Percentiles rank a stretch among this genome's conserved stretches.
phyloP scores from a whole-genome alignment of 2,329 filamentous ascomycete genomes.

The Beauveria bassiana region DNA sequence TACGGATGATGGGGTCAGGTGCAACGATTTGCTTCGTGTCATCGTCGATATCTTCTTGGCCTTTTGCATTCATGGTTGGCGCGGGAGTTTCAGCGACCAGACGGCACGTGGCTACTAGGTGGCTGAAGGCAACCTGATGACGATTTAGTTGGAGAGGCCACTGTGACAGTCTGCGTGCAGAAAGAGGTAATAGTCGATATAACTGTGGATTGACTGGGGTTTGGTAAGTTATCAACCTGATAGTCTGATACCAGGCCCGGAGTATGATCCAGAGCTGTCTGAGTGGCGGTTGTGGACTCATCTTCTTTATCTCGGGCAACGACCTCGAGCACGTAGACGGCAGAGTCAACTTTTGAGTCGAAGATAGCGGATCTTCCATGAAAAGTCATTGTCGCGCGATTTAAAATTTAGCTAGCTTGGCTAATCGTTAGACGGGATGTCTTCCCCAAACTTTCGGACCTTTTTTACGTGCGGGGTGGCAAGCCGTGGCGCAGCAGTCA shows the following conservation, averaged over 20 bases:
- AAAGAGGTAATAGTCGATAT: slow-evolving; percentile 1
- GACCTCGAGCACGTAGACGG: slow-evolving; percentile 37
- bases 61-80: slow-evolving; percentile 58
- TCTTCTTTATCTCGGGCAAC: slow-evolving; percentile 56
- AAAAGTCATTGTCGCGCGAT: slow-evolving; percentile 28
- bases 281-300: slow-evolving; percentile 37
- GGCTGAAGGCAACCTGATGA: not conserved
- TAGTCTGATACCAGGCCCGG: slow-evolving; percentile 9
- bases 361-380: slow-evolving; percentile 28
- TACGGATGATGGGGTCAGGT: slow-evolving; percentile 57
- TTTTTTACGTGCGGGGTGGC: slow-evolving; percentile 19
- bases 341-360: slow-evolving; percentile 27
- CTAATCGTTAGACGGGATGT: not conserved
- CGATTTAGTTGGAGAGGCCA: not conserved
- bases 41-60: slow-evolving; percentile 47
- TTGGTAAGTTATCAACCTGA: not conserved
- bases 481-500: slow-evolving; percentile 18
- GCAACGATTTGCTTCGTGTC: slow-evolving; percentile 53
- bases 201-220: not conserved
- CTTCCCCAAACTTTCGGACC: no score
- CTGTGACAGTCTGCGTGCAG: slow-evolving; percentile 5
- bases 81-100: slow-evolving; percentile 16
- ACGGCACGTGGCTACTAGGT: not conserved
- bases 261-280: slow-evolving; percentile 22
- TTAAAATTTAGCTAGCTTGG: slow-evolving; percentile 12